Evolutionary conservation across 805 yeast species (phyloP).

Genomic region (Suhomyces prunicola): DNA sequence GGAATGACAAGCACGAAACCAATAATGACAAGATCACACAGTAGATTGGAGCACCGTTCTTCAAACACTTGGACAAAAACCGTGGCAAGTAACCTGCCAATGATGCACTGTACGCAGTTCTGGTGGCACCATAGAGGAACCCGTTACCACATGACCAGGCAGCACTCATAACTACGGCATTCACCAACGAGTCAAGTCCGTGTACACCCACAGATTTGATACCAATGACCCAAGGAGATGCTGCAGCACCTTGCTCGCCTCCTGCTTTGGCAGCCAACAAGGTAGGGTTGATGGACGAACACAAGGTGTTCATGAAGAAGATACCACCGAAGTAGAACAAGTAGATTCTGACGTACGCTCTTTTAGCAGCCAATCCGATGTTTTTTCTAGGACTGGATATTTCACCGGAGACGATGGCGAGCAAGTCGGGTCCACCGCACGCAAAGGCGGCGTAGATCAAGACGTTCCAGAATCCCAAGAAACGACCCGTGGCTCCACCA

Average conservation of each 20-base stretch:
- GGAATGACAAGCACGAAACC: conserved; percentile 27
- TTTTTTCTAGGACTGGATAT: conserved; percentile 39
- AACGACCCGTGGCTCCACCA: conserved; percentile 56
- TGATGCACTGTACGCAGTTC: conserved; percentile 55
- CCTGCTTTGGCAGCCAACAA: conserved; percentile 20
- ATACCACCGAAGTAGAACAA: conserved; percentile 38
- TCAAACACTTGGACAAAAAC: conserved; percentile 58
- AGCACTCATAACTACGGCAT: conserved; percentile 30
- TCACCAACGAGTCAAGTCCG: conserved; percentile 34
- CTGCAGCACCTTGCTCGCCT: conserved; percentile 37
- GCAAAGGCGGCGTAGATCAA: conserved; percentile 65
- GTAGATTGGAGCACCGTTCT: conserved; percentile 66
- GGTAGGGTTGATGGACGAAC: conserved; percentile 32
- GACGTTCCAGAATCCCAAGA: conserved; percentile 62
- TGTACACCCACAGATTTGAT: conserved; percentile 30
- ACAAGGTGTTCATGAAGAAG: conserved; percentile 33
- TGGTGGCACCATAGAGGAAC: conserved; percentile 33
- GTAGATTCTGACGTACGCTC: conserved; percentile 33
- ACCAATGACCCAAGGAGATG: conserved; percentile 39
- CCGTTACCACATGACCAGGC: conserved; percentile 40
- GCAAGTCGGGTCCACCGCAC: conserved; percentile 48
- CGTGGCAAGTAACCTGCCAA: conserved; percentile 84
- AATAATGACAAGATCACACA: conserved; percentile 48
- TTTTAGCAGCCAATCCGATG: conserved; percentile 32
- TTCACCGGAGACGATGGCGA: conserved; percentile 39